These are phyloP conservation scores for Escovopsis sp. DNA, from an alignment of 2,329 filamentous ascomycete genomes.

Conservation along the genomic window DNA sequence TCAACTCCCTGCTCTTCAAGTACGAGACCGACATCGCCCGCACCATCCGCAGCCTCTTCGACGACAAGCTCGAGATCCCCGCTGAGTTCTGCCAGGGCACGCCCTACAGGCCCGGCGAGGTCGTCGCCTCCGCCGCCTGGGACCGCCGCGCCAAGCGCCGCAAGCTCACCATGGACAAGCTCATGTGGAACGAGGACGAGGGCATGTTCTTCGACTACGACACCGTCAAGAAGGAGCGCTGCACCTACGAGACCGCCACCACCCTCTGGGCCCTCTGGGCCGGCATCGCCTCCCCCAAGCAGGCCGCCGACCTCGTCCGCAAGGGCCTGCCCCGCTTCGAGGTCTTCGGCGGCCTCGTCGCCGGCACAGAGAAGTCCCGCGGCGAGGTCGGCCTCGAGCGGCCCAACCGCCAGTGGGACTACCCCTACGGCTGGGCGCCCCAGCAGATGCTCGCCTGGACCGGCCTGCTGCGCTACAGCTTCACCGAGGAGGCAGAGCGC, in stretches of 20 bases:
- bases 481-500: conserved; percentile 75
- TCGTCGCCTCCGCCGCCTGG: conserved; percentile 78
- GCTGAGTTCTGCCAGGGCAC: conserved; percentile 62
- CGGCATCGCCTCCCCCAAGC: conserved; percentile 68
- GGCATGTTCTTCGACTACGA: conserved; percentile 99
- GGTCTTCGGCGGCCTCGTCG: conserved; percentile 71
- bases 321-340: conserved; percentile 80
- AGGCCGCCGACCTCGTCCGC: conserved; percentile 70
- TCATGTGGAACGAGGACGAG: conserved; percentile 80
- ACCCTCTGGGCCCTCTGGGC: conserved; percentile 98
- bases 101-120: conserved; percentile 46
- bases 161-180: conserved; percentile 77
- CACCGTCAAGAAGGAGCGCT: conserved; percentile 66
- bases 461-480: conserved; percentile 80
- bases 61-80: conserved; percentile 69
- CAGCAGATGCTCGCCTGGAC: conserved; percentile 98
- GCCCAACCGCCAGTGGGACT: conserved; percentile 97
- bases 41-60: conserved; percentile 71
- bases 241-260: conserved; percentile 76
- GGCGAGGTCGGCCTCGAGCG: conserved; percentile 65
- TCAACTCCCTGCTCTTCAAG: conserved; percentile 92
- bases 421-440: conserved; percentile 94
- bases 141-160: conserved; percentile 75
- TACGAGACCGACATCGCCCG: conserved; percentile 90
- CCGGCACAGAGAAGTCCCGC: conserved; percentile 79